phyloP scores from a whole-genome alignment of 2,329 filamentous ascomycete species.

The Epichloe glyceriae region DNA sequence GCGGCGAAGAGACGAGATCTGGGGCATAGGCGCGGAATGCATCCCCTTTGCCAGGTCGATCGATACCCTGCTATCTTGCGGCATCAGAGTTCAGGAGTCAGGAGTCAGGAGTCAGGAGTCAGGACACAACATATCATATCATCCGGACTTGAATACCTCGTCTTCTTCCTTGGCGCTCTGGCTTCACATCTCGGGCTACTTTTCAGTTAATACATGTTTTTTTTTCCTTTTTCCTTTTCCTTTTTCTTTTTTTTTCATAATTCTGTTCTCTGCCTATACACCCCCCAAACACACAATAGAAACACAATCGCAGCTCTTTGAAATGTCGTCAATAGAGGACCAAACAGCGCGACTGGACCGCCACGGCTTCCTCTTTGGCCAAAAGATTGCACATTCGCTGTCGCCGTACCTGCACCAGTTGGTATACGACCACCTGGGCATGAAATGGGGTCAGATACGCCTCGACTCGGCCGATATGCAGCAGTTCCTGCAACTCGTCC shows the following conservation, averaged over 20 bases:
- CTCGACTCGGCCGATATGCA: constrained; percentile 39
- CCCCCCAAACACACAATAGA: background rate
- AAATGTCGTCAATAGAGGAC: background rate
- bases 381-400: constrained; percentile 41
- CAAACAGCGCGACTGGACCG: constrained; percentile 22
- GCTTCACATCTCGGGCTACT: too few species aligned
- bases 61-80: too few species aligned
- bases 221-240: background rate
- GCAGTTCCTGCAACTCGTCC: constrained; percentile 36
- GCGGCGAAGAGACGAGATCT: too few species aligned
- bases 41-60: too few species aligned
- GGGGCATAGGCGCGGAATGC: too few species aligned
- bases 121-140: too few species aligned
- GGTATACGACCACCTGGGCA: constrained; percentile 36
- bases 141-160: too few species aligned
- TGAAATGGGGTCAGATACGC: constrained; percentile 38
- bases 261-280: background rate
- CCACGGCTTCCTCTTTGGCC: constrained; percentile 44
- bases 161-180: background rate
- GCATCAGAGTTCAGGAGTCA: too few species aligned
- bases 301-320: background rate
- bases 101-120: too few species aligned
- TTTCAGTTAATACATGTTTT: background rate
- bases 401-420: constrained; percentile 41
- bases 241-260: background rate